Evolutionary conservation across 352 stramenopile genomes (phyloP), one percentile per base, ranked within the genome.

Genomic region (Pythium pyrilobum): DNA sequence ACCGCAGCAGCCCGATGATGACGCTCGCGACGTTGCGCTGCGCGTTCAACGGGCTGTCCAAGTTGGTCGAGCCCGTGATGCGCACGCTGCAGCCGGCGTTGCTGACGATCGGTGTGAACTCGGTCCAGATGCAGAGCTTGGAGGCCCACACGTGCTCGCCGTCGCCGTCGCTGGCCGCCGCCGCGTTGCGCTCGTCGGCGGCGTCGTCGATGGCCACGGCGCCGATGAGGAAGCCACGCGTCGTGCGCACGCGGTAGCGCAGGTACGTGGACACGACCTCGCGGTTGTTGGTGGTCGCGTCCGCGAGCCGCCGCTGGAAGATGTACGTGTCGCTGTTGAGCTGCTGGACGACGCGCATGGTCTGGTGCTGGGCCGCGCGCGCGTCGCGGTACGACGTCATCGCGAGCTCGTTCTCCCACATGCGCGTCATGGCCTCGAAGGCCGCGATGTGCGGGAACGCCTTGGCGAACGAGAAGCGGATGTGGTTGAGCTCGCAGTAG

Each of bases 281-380:
- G 23, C 52, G 59, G 11, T 58, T 25, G 36, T 27, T 18, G 5
- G 58, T 66, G n/a, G 43, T 31, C 18, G 52, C 52, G 18, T 62
- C 50, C 9, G 27, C 37, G 50, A 67, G 27, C 13, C 40, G 31
- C 11, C 59, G 59, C 47, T 67, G 39, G 39, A 67, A 50, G 10
- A 67, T 27, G 46, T 67, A 67, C 32, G 47, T 56, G 40, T 62
- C 48, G 59, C 62, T 41, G 40, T 60, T 61, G 33, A 66, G 34
- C 29, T 56, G 37, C 40, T 62, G 59, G 6, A 67, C 52, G 23
- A 67, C 25, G 5, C 36, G 16, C 29, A 60, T 37, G 15, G 59
- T 42, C 46, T 61, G 52, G 37, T 46, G 38, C 18, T 33, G 13
- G 0, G 20, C 38, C 13, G 23, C 15, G 11, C n/a, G 34, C 7